A percentile compares a stretch with the other conserved stretches of the same genome.
Evolutionary conservation across 1,139 yeast species (phyloP).

Genomic region (Yamadazyma atlantica): DNA sequence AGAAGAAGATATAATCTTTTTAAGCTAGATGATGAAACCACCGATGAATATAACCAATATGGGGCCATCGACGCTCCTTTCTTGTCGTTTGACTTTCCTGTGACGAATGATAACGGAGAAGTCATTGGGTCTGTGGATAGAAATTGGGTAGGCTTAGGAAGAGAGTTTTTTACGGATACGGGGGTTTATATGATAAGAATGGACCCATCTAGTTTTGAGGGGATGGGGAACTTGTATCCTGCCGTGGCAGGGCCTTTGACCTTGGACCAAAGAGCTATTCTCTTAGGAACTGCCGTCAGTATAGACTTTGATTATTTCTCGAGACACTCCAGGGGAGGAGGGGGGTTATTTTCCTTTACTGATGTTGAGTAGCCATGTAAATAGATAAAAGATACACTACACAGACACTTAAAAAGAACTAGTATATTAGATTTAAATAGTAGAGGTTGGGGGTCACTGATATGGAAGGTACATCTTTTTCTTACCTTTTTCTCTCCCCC

Average conservation of each 20-base stretch:
- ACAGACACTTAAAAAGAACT: too few species aligned
- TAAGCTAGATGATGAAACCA: conserved; percentile 44
- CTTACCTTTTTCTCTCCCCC: conserved; percentile 27
- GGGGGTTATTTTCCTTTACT: conserved; percentile 39
- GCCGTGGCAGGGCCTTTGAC: conserved; percentile 51
- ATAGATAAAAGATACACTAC: too few species aligned
- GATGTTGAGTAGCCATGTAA: conserved; percentile 26
- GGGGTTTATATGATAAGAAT: conserved; percentile 86
- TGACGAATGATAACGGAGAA: conserved; percentile 54
- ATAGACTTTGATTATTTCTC: conserved; percentile 95
- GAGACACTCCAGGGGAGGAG: conserved; percentile 68
- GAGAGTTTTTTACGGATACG: conserved; percentile 91
- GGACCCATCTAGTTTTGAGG: conserved; percentile 68
- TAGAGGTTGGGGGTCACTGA: too few species aligned
- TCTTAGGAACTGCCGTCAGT: conserved; percentile 84
- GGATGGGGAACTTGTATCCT: conserved; percentile 43
- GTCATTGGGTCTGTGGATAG: conserved; percentile 80
- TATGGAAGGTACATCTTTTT: conserved; percentile 5
- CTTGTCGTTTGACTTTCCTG: conserved; percentile 83
- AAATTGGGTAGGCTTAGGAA: conserved; percentile 92
- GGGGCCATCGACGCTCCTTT: conserved; percentile 88
- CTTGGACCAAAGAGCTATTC: conserved; percentile 79
- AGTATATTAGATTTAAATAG: too few species aligned
- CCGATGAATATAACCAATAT: conserved; percentile 62
- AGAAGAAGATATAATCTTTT: conserved; percentile 83